Base-by-base conservation (phyloP, 202 grass and related monocot species). In the Miscanthus sacchariflorus region DNA sequence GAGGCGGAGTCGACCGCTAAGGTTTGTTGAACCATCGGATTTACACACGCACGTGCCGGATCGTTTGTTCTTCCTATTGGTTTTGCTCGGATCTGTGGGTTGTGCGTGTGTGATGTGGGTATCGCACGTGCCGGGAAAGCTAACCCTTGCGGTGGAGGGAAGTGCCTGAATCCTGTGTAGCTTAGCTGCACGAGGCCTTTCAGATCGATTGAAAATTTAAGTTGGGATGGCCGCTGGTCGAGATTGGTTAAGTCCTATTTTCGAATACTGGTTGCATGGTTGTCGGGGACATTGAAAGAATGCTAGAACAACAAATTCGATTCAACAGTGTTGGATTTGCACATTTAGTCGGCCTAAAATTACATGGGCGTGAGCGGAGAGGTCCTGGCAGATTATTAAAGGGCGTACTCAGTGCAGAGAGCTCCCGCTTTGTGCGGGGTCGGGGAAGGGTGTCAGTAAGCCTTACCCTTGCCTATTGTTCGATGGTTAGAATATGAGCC, bases 1-100 rank as follows among this genome's bases (percentile, higher is more conserved):
- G 80, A 86, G 87, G 84, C 72, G 84, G 87, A 93, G 90, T 77
- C 87, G 74, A 83, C 95, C 90, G 88, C 86, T 91, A 97, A 97
- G 95, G 95, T 97, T 95, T 85, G 92, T 97, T 93, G 79, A 94
- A 86, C 89, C 88, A 76, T 95, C 89, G 89, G 91, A 91, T 89
- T 90, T 92, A 81, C 84, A 89, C 87, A 87, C 91, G 84, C 87
- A 84, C 84, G 33, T 92, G 70, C 74, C 70, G 73, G 90, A 89
- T 89, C 90, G 12, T 92, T 79, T 89, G 79, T 64, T 80, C 83
- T 58, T 68, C 84, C 84, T 92, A 9, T 65, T 81, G 87, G 76
- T 84, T 92, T 78, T 61, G 68, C 79, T 76, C 87, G 63, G 87
- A 92, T 87, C 84, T 89, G 67, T 83, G 78, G 87, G 46, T 86